A percentile compares a stretch with the other conserved stretches of the same genome.
These are phyloP conservation scores for Aspergillus pseudonomiae DNA, from an alignment of 2,329 filamentous ascomycete species.

Conservation along the genomic window DNA sequence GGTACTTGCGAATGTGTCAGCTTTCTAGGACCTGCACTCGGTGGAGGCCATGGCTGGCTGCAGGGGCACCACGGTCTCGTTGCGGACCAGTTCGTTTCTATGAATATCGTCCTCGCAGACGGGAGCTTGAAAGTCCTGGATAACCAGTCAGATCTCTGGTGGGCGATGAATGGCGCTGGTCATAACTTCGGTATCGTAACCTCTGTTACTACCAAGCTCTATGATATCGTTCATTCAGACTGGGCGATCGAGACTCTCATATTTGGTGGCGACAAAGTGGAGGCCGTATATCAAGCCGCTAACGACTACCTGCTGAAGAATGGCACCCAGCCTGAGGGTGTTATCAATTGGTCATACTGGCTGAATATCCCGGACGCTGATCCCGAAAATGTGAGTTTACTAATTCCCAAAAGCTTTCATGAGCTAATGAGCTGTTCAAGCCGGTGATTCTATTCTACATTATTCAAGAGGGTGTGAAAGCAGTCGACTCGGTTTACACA, in stretches of 20 bases:
- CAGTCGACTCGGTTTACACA: constrained; percentile 46
- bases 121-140: constrained; percentile 47
- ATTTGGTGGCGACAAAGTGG: constrained; percentile 55
- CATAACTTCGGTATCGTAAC: constrained; percentile 64
- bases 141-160: constrained; percentile 55
- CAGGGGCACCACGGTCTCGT: constrained; percentile 58
- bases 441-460: constrained; percentile 36
- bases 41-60: constrained; percentile 61
- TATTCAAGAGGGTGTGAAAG: constrained; percentile 38
- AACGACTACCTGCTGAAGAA: constrained; percentile 51
- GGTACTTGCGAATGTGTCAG: constrained; percentile 58
- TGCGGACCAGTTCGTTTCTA: constrained; percentile 56
- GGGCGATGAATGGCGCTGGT: constrained; percentile 60
- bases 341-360: constrained; percentile 53
- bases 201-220: constrained; percentile 51
- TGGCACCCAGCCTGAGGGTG: constrained; percentile 47
- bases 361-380: constrained; percentile 29
- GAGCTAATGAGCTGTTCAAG: constrained; percentile 11
- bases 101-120: constrained; percentile 57
- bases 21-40: constrained; percentile 54
- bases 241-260: constrained; percentile 49
- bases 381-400: constrained; percentile 26
- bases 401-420: fast-evolving
- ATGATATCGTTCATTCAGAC: constrained; percentile 41
- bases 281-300: constrained; percentile 50